These are phyloP conservation scores for Blastomyces emzantsi DNA, from an alignment of 2,329 filamentous ascomycete species.

Conservation along the genomic window DNA sequence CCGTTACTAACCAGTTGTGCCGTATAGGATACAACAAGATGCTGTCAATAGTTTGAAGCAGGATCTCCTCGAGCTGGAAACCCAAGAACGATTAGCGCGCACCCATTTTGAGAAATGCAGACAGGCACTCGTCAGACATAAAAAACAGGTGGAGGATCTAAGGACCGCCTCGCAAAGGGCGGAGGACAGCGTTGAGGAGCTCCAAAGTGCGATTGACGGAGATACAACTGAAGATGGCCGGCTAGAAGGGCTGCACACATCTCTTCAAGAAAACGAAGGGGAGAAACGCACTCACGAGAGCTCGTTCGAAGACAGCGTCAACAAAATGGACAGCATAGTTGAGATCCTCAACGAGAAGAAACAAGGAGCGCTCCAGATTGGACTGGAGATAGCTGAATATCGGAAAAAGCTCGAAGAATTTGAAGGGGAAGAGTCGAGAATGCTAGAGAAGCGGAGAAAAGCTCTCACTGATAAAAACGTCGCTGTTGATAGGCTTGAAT, in stretches of 20 bases:
- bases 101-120: conserved; percentile 44
- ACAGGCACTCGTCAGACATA: conserved; percentile 43
- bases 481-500: conserved; percentile 45
- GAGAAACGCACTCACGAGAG: conserved; percentile 36
- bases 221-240: conserved; percentile 55
- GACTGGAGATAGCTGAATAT: neutral
- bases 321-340: conserved; percentile 38
- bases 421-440: conserved; percentile 29
- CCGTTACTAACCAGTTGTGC: neutral
- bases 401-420: conserved; percentile 10
- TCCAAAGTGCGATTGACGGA: conserved; percentile 56
- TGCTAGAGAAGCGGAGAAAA: conserved; percentile 49
- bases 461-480: conserved; percentile 55
- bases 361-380: conserved; percentile 21
- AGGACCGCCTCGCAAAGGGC: conserved; percentile 50
- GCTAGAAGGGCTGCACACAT: conserved; percentile 49
- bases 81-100: conserved; percentile 41
- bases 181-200: conserved; percentile 53
- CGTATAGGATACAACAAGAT: conserved; percentile 37
- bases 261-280: conserved; percentile 50
- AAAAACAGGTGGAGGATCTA: conserved; percentile 40
- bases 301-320: conserved; percentile 42
- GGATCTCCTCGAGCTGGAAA: conserved; percentile 47
- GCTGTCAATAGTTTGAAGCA: conserved; percentile 45
- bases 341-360: conserved; percentile 28